These are phyloP conservation scores for Ocimum tenuiflorum DNA, from an alignment of 257 asterid species.

Conservation along the genomic window DNA sequence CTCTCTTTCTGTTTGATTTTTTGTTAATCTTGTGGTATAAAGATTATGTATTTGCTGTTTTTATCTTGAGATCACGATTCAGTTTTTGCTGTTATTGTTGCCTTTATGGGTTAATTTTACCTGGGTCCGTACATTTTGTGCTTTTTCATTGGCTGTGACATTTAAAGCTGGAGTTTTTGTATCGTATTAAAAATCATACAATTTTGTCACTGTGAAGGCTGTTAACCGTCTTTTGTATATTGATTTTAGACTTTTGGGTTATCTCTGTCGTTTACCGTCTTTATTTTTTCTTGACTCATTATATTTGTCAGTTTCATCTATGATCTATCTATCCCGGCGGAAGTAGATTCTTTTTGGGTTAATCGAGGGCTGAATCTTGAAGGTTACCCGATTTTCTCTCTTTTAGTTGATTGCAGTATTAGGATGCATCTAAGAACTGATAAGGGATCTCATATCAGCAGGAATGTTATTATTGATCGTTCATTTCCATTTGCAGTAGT, in stretches of 20 bases:
- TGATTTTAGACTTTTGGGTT: not conserved
- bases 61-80: no score
- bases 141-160: not conserved
- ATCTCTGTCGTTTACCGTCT: not conserved
- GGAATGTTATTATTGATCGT: not conserved
- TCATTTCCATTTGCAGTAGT: not conserved
- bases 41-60: not conserved
- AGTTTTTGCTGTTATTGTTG: not conserved
- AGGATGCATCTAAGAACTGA: not conserved
- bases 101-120: not conserved
- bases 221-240: not conserved
- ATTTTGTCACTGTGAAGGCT: not conserved
- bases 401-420: constrained; percentile 1
- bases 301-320: constrained; percentile 2
- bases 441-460: not conserved
- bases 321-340: not conserved
- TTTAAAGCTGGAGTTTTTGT: not conserved
- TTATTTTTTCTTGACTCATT: not conserved
- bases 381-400: not conserved
- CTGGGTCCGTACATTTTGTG: constrained; percentile 1
- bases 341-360: not conserved
- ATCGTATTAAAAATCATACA: not conserved
- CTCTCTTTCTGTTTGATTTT: not conserved
- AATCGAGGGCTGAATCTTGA: not conserved
- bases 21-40: not conserved